phyloP scores from a whole-genome alignment of 225 moss, liverwort and hornwort species.

The Physcomitrium patens region DNA sequence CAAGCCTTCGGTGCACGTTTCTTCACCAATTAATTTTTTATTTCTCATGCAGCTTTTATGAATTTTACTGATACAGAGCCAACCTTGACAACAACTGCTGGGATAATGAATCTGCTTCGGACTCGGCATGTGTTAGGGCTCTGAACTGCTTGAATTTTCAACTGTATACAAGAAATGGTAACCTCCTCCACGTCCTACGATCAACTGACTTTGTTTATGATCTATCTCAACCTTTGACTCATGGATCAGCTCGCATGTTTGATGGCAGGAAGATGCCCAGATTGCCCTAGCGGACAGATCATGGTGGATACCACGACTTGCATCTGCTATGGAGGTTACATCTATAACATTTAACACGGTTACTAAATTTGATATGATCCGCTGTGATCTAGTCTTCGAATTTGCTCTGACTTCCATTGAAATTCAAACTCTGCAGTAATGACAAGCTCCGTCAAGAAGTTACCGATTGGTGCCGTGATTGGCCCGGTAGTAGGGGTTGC shows the following conservation, averaged over 20 bases:
- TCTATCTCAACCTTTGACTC: not conserved
- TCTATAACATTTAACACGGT: not conserved
- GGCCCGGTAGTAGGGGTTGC: slow-evolving; percentile 25
- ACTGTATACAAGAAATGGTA: slow-evolving; percentile 36
- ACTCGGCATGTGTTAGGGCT: slow-evolving; percentile 32
- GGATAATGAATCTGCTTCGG: not conserved
- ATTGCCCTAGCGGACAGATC: slow-evolving; percentile 43
- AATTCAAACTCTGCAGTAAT: slow-evolving; percentile 18
- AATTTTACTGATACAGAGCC: slow-evolving; percentile 23
- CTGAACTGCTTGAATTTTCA: slow-evolving; percentile 41
- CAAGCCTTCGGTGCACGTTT: not conserved
- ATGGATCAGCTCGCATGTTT: not conserved
- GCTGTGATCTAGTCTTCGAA: not conserved
- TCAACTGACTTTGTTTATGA: not conserved
- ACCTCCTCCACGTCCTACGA: not conserved
- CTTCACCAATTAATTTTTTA: not conserved
- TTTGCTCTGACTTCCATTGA: not conserved
- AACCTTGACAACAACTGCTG: slow-evolving; percentile 45
- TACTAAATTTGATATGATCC: not conserved
- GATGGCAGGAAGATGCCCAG: slow-evolving; percentile 39
- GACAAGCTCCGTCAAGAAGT: not conserved
- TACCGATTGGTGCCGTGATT: slow-evolving; percentile 14
- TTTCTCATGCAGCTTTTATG: not conserved
- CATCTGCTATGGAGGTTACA: slow-evolving; percentile 43
- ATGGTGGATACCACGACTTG: slow-evolving; percentile 35